Evolutionary conservation across 371 early-diverging fungal genomes (phyloP).

Genomic region (Haplosporangium sp.): DNA sequence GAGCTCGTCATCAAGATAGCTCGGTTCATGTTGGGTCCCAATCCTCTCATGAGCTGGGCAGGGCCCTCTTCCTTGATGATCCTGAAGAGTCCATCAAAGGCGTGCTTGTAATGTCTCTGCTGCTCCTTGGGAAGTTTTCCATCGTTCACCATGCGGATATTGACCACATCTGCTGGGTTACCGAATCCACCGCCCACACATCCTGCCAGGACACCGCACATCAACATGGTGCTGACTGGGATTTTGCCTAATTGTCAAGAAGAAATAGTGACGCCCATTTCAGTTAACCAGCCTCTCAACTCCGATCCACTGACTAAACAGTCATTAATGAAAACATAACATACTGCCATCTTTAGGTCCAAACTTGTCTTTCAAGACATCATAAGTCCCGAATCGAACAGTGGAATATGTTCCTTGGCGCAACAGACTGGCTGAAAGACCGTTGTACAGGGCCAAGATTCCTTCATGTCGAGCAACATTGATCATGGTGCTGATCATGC

Average conservation of each 20-base stretch:
- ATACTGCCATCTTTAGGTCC: conserved; percentile 62
- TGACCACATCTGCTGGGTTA: conserved; percentile 88
- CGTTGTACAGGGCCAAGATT: conserved; percentile 70
- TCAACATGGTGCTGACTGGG: conserved; percentile 66
- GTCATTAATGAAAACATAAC: conserved; percentile 15
- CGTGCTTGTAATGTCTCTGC: conserved; percentile 81
- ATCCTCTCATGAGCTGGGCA: conserved; percentile 72
- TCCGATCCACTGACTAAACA: neutral
- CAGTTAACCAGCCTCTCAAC: neutral
- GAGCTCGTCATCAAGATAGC: conserved; percentile 84
- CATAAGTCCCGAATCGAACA: conserved; percentile 83
- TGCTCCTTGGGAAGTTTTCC: conserved; percentile 74
- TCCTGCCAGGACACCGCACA: conserved; percentile 78
- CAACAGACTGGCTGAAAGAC: conserved; percentile 78
- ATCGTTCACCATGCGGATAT: conserved; percentile 88
- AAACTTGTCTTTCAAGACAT: conserved; percentile 67
- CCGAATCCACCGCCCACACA: conserved; percentile 83
- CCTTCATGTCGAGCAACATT: conserved; percentile 66
- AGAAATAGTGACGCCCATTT: neutral
- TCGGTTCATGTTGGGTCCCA: conserved; percentile 80
- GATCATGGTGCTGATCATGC: conserved; percentile 66
- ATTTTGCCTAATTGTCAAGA: conserved; percentile 53
- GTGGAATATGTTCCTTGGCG: conserved; percentile 86
- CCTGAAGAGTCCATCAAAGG: conserved; percentile 77
- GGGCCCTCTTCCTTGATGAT: conserved; percentile 78